These are phyloP conservation scores for Trichoderma asperelloides DNA, from an alignment of 495 filamentous ascomycete genomes.

Conservation along the genomic window DNA sequence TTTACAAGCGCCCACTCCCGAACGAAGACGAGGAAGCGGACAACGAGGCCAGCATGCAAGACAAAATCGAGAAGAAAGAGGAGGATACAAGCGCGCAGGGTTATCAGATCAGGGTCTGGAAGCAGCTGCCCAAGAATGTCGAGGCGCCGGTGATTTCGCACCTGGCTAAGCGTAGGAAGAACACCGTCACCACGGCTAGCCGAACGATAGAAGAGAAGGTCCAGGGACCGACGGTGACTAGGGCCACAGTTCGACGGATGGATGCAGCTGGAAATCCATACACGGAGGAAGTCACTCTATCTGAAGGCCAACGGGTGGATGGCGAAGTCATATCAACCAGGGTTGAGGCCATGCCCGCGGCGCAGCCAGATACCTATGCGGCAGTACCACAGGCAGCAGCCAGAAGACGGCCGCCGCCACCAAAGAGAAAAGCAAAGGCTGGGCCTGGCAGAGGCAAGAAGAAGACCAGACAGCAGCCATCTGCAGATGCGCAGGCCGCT, in stretches of 20 bases:
- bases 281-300: conserved; percentile 70
- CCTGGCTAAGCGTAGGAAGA: conserved; percentile 78
- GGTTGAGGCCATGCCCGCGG: conserved; percentile 30
- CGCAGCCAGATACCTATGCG: conserved; percentile 15
- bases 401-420: conserved; percentile 59
- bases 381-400: conserved; percentile 26
- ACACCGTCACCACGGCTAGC: conserved; percentile 41
- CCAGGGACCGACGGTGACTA: conserved; percentile 47
- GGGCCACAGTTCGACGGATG: conserved; percentile 66
- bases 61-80: conserved; percentile 27
- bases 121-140: conserved; percentile 62
- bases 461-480: conserved; percentile 51
- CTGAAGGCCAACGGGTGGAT: conserved; percentile 72
- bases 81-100: conserved; percentile 43
- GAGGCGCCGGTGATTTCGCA: conserved; percentile 72
- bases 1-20: conserved; percentile 51
- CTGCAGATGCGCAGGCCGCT: conserved; percentile 21
- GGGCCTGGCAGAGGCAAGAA: conserved; percentile 64
- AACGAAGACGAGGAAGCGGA: conserved; percentile 45
- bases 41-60: conserved; percentile 24
- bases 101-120: conserved; percentile 70
- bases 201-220: conserved; percentile 32
- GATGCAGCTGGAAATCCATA: conserved; percentile 72
- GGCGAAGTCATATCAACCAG: conserved; percentile 63
- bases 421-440: conserved; percentile 61